Base-by-base conservation (phyloP, 1,284 basidiomycete genomes). In the Austroboletus olivaceoglutinosus region DNA sequence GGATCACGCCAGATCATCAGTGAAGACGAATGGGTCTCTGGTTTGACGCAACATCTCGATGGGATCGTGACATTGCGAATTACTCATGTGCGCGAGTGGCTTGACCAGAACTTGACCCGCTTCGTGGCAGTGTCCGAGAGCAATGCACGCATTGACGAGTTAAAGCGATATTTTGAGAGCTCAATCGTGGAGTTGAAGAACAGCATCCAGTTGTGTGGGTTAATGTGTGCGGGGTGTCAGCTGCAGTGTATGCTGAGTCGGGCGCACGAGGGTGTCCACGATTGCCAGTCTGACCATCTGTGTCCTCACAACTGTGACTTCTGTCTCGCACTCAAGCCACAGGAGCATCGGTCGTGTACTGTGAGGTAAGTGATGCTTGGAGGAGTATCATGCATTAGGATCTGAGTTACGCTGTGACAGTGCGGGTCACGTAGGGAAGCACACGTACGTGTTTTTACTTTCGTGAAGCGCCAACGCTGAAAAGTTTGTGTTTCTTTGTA, bases 361-460 rank as follows among this genome's bases (percentile, higher is more conserved):
- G 67, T 78, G 55, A 70, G 65, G 81, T 82, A 55, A 41, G 76
- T 69, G 10, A 21, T 11, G 4, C 6, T 29, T 23, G n/a, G n/a
- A n/a, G n/a, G n/a, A n/a, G n/a, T n/a, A n/a, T n/a, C n/a, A n/a
- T 43, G 0, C 7, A 23, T 40, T 19, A 1, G 10, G 11, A 12
- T 10, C 18, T n/a, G 1, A 1, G n/a, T n/a, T n/a, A n/a, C n/a
- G n/a, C n/a, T n/a, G n/a, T n/a, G n/a, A 5, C 49, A 84, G 82
- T 15, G 82, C 80, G 13, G 81, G 83, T 0, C 82, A 85, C 52
- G 61, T 72, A 8, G 78, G 80, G 16, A 67, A 63, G 9, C 82
- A 84, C 54, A 72, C 81, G 80, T 81, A n/a, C n/a, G n/a, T n/a
- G n/a, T n/a, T n/a, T n/a, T n/a, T n/a, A n/a, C n/a, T n/a, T n/a